These are phyloP conservation scores for Phytopythium oedochilum DNA, from an alignment of 352 stramenopile genomes.

Conservation along the genomic window DNA sequence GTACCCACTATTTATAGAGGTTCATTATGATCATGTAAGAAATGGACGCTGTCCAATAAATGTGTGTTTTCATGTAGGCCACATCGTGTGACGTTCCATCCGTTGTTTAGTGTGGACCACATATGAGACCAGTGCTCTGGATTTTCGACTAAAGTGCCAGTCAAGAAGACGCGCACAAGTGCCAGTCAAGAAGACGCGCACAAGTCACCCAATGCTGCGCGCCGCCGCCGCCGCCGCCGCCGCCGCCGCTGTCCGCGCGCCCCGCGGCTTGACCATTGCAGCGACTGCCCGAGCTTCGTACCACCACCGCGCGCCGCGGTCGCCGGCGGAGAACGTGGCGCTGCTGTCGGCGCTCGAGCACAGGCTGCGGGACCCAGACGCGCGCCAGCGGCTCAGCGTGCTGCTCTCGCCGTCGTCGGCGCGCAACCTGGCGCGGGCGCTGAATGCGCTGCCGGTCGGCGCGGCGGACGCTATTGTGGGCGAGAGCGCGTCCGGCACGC, in stretches of 20 bases:
- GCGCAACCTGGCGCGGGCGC: conserved; percentile 41
- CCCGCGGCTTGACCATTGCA: too few relatives aligned
- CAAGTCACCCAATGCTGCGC: neutral
- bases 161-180: neutral
- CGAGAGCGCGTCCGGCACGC: neutral
- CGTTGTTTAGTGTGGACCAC: too few relatives aligned
- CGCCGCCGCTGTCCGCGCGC: neutral
- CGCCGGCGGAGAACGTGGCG: conserved; percentile 23
- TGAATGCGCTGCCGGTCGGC: conserved; percentile 15
- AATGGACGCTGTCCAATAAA: too few relatives aligned
- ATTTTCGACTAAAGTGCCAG: neutral
- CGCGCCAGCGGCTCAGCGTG: conserved; percentile 23
- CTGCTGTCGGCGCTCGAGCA: conserved; percentile 37
- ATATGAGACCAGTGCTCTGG: too few relatives aligned
- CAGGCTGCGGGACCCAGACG: conserved; percentile 27
- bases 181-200: too few relatives aligned
- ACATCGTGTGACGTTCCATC: neutral
- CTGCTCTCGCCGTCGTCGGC: conserved; percentile 45
- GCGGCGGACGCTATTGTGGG: neutral
- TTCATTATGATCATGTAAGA: too few relatives aligned
- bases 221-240: too few relatives aligned
- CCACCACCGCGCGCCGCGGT: conserved; percentile 20
- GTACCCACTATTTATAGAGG: too few relatives aligned
- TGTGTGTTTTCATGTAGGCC: neutral
- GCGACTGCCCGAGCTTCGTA: neutral